A percentile compares a stretch with the other conserved stretches of the same genome.
Evolutionary conservation across 257 asterid species (phyloP).

Genomic region (Fraxinus anomala): DNA sequence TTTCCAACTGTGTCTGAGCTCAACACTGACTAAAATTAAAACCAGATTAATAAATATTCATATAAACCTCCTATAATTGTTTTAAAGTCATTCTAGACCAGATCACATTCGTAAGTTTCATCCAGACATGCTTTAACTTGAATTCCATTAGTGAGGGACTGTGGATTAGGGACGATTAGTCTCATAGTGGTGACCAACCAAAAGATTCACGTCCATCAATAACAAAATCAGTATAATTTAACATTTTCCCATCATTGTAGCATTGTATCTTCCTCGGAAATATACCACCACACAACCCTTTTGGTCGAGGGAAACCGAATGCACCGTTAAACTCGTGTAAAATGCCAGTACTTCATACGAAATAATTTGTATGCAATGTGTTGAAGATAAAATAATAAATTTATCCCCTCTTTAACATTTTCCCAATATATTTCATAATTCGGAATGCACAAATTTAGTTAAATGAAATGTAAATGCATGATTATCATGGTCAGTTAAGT

Average conservation of each 20-base stretch:
- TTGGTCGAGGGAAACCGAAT: not conserved
- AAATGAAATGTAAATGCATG: not conserved
- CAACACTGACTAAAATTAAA: not conserved
- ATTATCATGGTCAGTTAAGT: not conserved
- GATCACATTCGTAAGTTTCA: not conserved
- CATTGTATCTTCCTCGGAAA: not conserved
- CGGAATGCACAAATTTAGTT: not conserved
- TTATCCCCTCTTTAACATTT: not conserved
- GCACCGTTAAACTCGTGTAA: not conserved
- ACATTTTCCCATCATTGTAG: not conserved
- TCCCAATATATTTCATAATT: constrained; percentile 3
- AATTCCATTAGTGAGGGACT: not conserved
- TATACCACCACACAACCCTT: not conserved
- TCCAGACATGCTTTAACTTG: not conserved
- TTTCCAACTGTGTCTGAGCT: not conserved
- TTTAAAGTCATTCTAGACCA: not conserved
- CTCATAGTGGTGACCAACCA: not conserved
- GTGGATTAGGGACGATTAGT: not conserved
- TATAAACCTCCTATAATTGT: too few species aligned
- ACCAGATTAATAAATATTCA: too few species aligned
- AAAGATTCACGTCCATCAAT: not conserved
- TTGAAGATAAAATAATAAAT: not conserved
- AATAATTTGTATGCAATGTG: too few species aligned
- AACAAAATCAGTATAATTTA: not conserved
- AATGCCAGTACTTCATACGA: not conserved